Evolutionary conservation across 2,329 filamentous ascomycete species (phyloP).

Genomic region (Aspergillus pseudoterreus): DNA sequence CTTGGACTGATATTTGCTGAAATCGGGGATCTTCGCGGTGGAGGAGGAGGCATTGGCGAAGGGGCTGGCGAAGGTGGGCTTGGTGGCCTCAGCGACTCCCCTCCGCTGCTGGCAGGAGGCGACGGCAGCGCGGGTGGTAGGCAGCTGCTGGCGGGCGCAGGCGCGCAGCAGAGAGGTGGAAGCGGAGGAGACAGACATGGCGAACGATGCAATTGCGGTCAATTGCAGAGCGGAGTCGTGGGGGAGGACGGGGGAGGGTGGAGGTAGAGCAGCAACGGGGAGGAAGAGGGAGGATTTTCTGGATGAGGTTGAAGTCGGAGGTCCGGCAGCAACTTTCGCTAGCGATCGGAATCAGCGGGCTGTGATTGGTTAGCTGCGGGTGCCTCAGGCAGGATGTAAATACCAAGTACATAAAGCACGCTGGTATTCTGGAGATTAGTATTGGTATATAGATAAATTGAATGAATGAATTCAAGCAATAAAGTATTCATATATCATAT

Average conservation of each 20-base stretch:
- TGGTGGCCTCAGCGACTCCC: constrained; percentile 33
- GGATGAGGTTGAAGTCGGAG: constrained; percentile 39
- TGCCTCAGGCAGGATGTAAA: too few species aligned
- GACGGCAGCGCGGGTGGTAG: constrained; percentile 39
- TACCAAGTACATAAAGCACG: too few species aligned
- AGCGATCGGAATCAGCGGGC: constrained; percentile 39
- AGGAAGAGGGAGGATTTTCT: constrained; percentile 32
- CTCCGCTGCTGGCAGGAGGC: constrained; percentile 41
- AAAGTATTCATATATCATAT: too few species aligned
- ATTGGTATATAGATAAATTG: neutral
- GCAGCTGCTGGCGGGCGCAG: constrained; percentile 46
- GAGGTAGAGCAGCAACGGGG: constrained; percentile 14
- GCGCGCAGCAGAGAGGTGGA: constrained; percentile 66
- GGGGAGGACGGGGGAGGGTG: constrained; percentile 16
- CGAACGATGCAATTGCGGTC: constrained; percentile 32
- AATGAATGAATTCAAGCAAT: too few species aligned
- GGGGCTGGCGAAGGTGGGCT: constrained; percentile 50
- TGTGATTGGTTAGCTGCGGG: constrained; percentile 33
- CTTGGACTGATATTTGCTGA: constrained; percentile 79
- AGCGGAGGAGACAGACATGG: constrained; percentile 58
- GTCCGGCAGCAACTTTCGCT: constrained; percentile 29
- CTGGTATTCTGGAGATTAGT: neutral
- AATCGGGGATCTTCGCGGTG: constrained; percentile 77
- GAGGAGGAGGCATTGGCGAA: constrained; percentile 51
- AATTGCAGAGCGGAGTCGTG: constrained; percentile 26